phyloP scores from a whole-genome alignment of 2,329 filamentous ascomycete species.

The Exophiala sp. region DNA sequence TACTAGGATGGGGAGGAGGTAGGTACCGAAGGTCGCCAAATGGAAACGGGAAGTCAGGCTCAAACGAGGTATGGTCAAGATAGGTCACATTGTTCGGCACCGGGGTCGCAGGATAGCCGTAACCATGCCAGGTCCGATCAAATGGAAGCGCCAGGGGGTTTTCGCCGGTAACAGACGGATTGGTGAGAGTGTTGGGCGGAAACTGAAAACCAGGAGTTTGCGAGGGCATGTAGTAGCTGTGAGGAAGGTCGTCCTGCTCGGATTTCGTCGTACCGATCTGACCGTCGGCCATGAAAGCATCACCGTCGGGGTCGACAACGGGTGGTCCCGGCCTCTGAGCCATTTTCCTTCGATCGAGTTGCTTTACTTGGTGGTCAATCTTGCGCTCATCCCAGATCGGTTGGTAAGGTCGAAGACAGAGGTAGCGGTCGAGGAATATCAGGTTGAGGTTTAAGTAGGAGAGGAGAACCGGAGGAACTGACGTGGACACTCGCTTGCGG shows the following conservation, averaged over 20 bases:
- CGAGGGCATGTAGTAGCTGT: background rate
- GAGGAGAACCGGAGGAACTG: background rate
- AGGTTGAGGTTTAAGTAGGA: background rate
- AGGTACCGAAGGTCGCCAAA: background rate
- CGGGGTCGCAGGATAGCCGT: too few species aligned
- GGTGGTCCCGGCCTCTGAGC: background rate
- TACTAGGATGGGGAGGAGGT: background rate
- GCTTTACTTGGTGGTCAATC: background rate
- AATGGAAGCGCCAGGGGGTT: background rate
- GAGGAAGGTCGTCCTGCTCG: background rate
- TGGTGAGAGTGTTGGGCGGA: background rate
- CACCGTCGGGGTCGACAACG: background rate
- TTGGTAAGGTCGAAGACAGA: background rate
- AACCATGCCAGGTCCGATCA: background rate
- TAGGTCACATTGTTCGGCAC: too few species aligned
- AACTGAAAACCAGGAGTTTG: background rate
- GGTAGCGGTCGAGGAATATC: background rate
- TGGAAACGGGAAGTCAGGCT: background rate
- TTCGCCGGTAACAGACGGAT: background rate
- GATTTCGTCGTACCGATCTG: background rate
- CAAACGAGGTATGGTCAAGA: background rate
- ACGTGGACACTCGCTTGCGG: background rate
- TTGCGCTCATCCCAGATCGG: background rate
- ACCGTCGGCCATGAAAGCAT: slow-evolving; percentile 1
- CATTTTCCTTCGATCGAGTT: background rate